Evolutionary conservation across 495 filamentous ascomycete species (phyloP).

Genomic region (Daldinia loculata): DNA sequence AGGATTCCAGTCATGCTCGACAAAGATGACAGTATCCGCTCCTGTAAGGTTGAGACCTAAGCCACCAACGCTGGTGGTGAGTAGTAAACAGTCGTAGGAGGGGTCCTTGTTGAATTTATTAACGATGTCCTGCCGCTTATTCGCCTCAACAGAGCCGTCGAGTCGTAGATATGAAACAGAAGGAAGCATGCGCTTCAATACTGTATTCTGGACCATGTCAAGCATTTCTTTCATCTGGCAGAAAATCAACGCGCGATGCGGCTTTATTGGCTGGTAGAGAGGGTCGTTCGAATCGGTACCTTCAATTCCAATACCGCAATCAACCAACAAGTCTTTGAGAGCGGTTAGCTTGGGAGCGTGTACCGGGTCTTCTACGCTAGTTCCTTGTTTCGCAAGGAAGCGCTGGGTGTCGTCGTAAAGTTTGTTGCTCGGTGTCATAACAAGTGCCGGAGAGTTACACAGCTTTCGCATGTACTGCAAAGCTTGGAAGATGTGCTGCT

Average conservation of each 20-base stretch:
- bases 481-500: conserved; percentile 99
- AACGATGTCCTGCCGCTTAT: conserved; percentile 91
- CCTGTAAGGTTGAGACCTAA: conserved; percentile 95
- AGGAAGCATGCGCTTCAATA: conserved; percentile 84
- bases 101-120: conserved; percentile 98
- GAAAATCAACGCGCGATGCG: conserved; percentile 94
- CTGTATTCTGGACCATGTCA: conserved; percentile 94
- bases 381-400: conserved; percentile 73
- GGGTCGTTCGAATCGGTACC: conserved; percentile 71
- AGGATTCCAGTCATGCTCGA: conserved; percentile 99
- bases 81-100: conserved; percentile 87
- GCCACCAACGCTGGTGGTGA: conserved; percentile 95
- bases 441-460: conserved; percentile 95
- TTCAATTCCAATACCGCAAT: conserved; percentile 90
- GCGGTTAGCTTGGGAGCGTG: conserved; percentile 95
- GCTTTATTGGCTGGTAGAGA: conserved; percentile 78
- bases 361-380: conserved; percentile 79
- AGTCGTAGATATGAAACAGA: conserved; percentile 88
- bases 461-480: conserved; percentile 99
- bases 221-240: conserved; percentile 99
- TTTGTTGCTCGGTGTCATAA: conserved; percentile 92
- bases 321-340: conserved; percentile 85
- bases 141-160: conserved; percentile 90
- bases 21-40: conserved; percentile 98
- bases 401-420: conserved; percentile 85